phyloP scores from a whole-genome alignment of 1,139 yeast species.

The Ogataea hybrid region DNA sequence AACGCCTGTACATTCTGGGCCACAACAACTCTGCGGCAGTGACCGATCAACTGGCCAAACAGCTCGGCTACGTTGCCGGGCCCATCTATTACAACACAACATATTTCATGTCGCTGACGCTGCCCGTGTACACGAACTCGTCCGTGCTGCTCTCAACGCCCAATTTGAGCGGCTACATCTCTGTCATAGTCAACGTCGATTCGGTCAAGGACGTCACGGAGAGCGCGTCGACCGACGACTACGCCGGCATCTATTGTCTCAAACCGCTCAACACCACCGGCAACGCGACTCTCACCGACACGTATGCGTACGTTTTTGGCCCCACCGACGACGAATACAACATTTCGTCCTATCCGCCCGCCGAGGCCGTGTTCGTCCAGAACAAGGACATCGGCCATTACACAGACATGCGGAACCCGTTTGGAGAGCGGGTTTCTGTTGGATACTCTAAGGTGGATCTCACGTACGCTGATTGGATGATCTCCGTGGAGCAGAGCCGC shows the following conservation, averaged over 20 bases:
- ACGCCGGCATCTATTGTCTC: conserved; percentile 41
- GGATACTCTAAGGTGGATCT: conserved; percentile 65
- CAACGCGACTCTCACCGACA: conserved; percentile 28
- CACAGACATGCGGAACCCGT: conserved; percentile 43
- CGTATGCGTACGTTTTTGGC: conserved; percentile 40
- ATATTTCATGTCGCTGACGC: conserved; percentile 53
- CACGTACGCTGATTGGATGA: conserved; percentile 64
- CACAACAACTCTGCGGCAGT: conserved; percentile 36
- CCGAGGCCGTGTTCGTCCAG: conserved; percentile 19
- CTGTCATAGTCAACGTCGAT: conserved; percentile 62
- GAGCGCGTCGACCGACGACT: conserved; percentile 44
- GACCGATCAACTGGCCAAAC: conserved; percentile 40
- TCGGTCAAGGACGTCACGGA: conserved; percentile 49
- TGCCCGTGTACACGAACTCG: conserved; percentile 72
- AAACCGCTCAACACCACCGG: conserved; percentile 31
- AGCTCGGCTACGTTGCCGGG: conserved; percentile 52
- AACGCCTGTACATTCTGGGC: conserved; percentile 52
- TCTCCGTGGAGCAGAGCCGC: conserved; percentile 66
- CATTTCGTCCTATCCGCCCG: conserved; percentile 25
- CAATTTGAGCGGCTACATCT: conserved; percentile 66
- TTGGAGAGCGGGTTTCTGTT: conserved; percentile 53
- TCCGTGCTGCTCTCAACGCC: conserved; percentile 64
- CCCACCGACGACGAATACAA: conserved; percentile 11
- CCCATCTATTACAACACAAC: conserved; percentile 47
- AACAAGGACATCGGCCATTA: conserved; percentile 45